These are phyloP conservation scores for Tricholoma terreum DNA, from an alignment of 768 basidiomycete genomes.

Conservation along the genomic window DNA sequence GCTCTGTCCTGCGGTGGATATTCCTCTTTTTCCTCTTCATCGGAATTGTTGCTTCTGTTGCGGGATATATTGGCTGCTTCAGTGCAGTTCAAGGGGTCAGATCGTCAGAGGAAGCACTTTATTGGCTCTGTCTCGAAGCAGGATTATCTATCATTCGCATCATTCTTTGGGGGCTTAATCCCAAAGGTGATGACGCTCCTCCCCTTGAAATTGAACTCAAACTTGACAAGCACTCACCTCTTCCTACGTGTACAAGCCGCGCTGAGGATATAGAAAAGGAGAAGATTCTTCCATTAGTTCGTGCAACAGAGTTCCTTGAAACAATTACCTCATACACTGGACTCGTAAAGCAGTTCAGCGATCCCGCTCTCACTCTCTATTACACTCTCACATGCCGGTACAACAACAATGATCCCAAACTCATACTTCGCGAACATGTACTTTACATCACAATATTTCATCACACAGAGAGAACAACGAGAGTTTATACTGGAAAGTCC, in stretches of 20 bases:
- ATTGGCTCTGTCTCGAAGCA: conserved; percentile 14
- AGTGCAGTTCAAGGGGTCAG: conserved; percentile 8
- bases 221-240: not conserved
- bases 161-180: conserved; percentile 13
- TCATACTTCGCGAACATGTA: not conserved
- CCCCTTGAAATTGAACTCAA: not conserved
- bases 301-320: conserved; percentile 6
- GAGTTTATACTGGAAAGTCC: not conserved
- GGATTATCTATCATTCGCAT: conserved; percentile 9
- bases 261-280: not conserved
- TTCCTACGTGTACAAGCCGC: not conserved
- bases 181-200: conserved; percentile 3
- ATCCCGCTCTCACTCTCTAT: conserved; percentile 6
- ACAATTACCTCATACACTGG: conserved; percentile 10
- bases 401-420: not conserved
- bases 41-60: not conserved
- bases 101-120: not conserved
- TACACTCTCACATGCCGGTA: conserved; percentile 5
- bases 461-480: conserved; percentile 7
- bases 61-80: conserved; percentile 17
- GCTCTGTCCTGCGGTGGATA: not conserved
- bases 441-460: conserved; percentile 11
- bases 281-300: conserved; percentile 3
- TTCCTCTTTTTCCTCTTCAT: conserved; percentile 1
- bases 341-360: conserved; percentile 1